Conservation (phyloP, 2,329 filamentous ascomycete species). For the Aureobasidium namibiae region DNA sequence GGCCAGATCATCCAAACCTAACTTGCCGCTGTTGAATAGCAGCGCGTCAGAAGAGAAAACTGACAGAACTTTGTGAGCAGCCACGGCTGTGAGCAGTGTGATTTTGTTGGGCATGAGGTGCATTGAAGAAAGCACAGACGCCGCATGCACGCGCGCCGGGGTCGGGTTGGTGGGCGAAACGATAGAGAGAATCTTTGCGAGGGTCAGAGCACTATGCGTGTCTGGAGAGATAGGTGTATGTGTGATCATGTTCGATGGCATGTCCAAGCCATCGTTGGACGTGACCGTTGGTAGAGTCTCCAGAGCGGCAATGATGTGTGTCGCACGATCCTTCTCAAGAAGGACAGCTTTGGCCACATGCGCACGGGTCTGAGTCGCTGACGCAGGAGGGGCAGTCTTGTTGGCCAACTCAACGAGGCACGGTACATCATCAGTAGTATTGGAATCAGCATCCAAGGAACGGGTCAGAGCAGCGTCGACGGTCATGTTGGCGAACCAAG, state of each 20-base stretch:
- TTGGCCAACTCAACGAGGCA: constrained; percentile 58
- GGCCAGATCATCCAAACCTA: constrained; percentile 37
- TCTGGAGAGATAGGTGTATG: constrained; percentile 50
- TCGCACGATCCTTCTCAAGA: constrained; percentile 43
- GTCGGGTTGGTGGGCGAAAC: constrained; percentile 16
- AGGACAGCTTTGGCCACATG: constrained; percentile 52
- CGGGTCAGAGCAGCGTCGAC: constrained; percentile 61
- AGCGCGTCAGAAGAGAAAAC: constrained; percentile 28
- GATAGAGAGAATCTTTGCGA: constrained; percentile 51
- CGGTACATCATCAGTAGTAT: constrained; percentile 37
- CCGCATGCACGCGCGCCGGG: constrained; percentile 30
- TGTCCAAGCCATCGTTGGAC: constrained; percentile 23
- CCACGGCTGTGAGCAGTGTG: constrained; percentile 39
- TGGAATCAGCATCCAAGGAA: constrained; percentile 50
- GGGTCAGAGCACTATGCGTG: constrained; percentile 48
- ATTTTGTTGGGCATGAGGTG: constrained; percentile 31
- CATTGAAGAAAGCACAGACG: constrained; percentile 32
- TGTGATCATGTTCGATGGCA: constrained; percentile 40
- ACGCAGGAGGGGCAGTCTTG: constrained; percentile 67
- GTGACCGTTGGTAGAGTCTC: constrained; percentile 39
- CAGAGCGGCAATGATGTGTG: constrained; percentile 45
- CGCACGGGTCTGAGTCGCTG: constrained; percentile 55
- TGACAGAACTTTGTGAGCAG: constrained; percentile 34
- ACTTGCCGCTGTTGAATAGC: constrained; percentile 26
- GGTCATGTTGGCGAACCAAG: constrained; percentile 76